Evolutionary conservation across 2,329 filamentous ascomycete genomes (phyloP).

Genomic region (Drechmeria coniospora): DNA sequence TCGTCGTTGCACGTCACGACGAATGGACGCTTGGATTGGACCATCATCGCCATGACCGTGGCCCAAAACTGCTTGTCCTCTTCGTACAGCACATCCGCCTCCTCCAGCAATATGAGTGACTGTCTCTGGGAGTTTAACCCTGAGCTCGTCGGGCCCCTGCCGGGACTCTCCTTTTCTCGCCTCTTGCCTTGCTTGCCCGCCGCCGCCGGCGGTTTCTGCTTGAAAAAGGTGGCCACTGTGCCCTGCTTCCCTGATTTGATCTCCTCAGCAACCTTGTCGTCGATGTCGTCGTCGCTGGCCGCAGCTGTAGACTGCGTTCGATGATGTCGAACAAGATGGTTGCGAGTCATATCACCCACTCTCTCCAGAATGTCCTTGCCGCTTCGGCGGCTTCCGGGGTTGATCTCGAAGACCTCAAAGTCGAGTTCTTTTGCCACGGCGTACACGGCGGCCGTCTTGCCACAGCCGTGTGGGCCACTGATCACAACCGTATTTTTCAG

Average conservation of each 20-base stretch:
- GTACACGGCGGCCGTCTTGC: conserved; percentile 85
- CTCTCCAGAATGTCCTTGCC: conserved; percentile 83
- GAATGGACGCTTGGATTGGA: conserved; percentile 78
- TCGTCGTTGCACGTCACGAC: conserved; percentile 94
- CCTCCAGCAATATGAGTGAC: conserved; percentile 84
- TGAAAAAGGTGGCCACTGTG: conserved; percentile 72
- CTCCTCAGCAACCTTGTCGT: conserved; percentile 27
- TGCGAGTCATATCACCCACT: conserved; percentile 92
- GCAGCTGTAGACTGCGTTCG: conserved; percentile 16
- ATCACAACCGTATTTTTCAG: conserved; percentile 68
- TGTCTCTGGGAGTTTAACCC: conserved; percentile 57
- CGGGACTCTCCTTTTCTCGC: conserved; percentile 12
- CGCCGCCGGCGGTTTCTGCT: conserved; percentile 27
- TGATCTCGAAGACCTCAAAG: conserved; percentile 93
- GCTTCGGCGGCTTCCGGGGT: conserved; percentile 64
- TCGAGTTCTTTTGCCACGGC: conserved; percentile 82
- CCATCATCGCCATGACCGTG: conserved; percentile 62
- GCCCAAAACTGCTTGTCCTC: conserved; percentile 94
- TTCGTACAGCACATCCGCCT: conserved; percentile 85
- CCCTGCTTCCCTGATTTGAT: conserved; percentile 57
- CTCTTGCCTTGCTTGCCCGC: conserved; percentile 13
- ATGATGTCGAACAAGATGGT: conserved; percentile 62
- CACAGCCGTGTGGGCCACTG: conserved; percentile 77
- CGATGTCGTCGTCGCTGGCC: conserved; percentile 9
- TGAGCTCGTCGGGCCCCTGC: conserved; percentile 15